Evolutionary conservation across 2,329 filamentous ascomycete genomes (phyloP).

Genomic region (Colletotrichum abscissum): DNA sequence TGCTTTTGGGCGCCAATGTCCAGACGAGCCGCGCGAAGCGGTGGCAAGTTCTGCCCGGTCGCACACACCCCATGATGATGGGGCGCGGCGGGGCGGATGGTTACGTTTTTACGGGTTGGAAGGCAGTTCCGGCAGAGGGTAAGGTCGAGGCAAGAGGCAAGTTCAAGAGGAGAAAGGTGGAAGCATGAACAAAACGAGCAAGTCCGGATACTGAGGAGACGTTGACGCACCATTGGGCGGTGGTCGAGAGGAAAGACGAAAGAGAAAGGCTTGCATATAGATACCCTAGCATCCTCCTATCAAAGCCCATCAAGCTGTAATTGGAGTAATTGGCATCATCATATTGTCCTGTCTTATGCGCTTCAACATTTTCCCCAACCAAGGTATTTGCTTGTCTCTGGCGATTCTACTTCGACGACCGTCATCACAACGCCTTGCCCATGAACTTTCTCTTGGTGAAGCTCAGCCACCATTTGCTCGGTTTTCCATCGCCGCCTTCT

Average conservation of each 20-base stretch:
- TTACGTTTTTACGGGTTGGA: conserved; percentile 86
- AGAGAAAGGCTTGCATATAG: conserved; percentile 19
- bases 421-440: conserved; percentile 83
- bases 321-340: conserved; percentile 27
- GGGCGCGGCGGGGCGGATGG: conserved; percentile 88
- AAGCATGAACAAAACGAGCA: conserved; percentile 39
- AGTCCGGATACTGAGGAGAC: neutral
- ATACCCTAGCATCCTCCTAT: conserved; percentile 26
- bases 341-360: conserved; percentile 17
- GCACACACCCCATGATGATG: conserved; percentile 96
- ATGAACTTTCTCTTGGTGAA: conserved; percentile 99
- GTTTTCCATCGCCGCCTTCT: conserved; percentile 76
- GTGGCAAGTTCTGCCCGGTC: conserved; percentile 92
- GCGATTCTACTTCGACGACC: conserved; percentile 1
- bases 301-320: conserved; percentile 1
- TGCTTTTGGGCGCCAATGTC: conserved; percentile 82
- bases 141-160: conserved; percentile 86
- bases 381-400: neutral
- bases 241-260: neutral
- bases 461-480: conserved; percentile 95
- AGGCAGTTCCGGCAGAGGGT: conserved; percentile 82
- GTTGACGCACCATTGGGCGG: neutral
- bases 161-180: conserved; percentile 76
- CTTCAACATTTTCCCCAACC: conserved; percentile 11
- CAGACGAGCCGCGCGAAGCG: conserved; percentile 82